Evolutionary conservation across 2,329 filamentous ascomycete species (phyloP), one percentile per base, ranked within the genome.

Genomic region (Aspergillus ochraceoroseus): DNA sequence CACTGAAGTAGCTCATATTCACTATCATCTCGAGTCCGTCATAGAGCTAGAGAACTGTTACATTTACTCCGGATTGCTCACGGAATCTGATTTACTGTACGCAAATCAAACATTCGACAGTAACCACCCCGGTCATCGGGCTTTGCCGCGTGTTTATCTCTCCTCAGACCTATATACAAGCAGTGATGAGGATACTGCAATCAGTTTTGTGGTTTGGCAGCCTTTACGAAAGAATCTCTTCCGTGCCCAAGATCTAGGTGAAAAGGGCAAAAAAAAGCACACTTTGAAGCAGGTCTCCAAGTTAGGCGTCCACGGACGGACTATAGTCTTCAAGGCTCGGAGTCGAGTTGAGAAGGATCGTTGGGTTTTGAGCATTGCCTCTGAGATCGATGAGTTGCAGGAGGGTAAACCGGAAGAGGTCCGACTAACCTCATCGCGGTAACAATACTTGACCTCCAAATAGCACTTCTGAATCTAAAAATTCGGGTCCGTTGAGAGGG

Each of bases 201-300:
- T 77, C 0, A 79, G 75, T 2, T 83, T 83, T 54, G 79, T 82
- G n/a, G 66, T 83, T 28, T 83, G 79, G 79, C 74, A 80, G 49
- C 74, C 74, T 25, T 70, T 72, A 47, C 70, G 67, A 44, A 79
- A 77, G 53, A 71, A 70, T 6, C 73, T 75, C 53, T 81, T 82
- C 55, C 64, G 64, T 32, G 66, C 62, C 3, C 58, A 56, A n/a
- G 62, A 70, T 44, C 52, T 59, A n/a, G 56, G 59, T 14, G 58
- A 63, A 15, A 54, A 63, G 42, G 63, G 69, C 23, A 58, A 63
- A 36, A 63, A 59, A 15, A 68, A 68, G 15, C 72, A 69, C 42
- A 63, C 65, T 11, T 61, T 82, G 42, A 78, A 72, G 46, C 63
- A 76, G 26, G 80, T 83, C 1, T 77, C 76, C 18, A 72, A 75